Evolutionary conservation across 805 yeast species (phyloP), one percentile per base, ranked within the genome.

Genomic region (Saturnispora besseyi): DNA sequence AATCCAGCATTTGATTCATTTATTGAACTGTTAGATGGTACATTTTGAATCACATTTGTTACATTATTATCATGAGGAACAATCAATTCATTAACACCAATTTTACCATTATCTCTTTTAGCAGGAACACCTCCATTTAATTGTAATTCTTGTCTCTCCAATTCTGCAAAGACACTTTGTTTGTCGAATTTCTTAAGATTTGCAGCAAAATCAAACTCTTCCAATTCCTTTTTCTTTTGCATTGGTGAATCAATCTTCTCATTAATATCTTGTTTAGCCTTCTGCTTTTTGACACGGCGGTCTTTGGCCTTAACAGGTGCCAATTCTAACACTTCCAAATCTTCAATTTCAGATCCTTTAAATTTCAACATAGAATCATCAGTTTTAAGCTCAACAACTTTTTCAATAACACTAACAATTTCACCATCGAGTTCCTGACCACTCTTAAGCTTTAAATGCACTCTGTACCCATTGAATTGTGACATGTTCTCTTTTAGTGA

Each of bases 191-290:
- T 79, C 24, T 82, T 82, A 54, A 90, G 72, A 61, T 85, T 87
- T 12, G 87, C 82, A 49, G 79, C 87, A 65, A 90, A 90, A 63
- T 90, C 96, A 66, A 90, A 90, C 55, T 88, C 96, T 22, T 71
- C 74, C 49, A 73, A 62, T n/a, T 43, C 45, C 18, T 65, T 54
- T 55, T 78, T 72, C 62, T 78, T 74, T 52, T 70, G 26, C 46
- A 53, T 15, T n/a, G 44, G 38, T 13, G 31, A 26, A n/a, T 37
- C 13, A 11, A 7, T 28, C 10, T 42, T 36, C 1, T 36, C 29
- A 26, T 22, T 31, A 42, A 42, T 40, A 31, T 43, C 13, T 36
- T 37, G n/a, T 24, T 50, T 51, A 8, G 53, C 49, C 18, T 55
- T 56, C 10, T 36, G 50, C 30, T 48, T 50, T 24, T 53, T 49